phyloP scores from a whole-genome alignment of 164 flowering plant genomes.

The Vitis cinerea region DNA sequence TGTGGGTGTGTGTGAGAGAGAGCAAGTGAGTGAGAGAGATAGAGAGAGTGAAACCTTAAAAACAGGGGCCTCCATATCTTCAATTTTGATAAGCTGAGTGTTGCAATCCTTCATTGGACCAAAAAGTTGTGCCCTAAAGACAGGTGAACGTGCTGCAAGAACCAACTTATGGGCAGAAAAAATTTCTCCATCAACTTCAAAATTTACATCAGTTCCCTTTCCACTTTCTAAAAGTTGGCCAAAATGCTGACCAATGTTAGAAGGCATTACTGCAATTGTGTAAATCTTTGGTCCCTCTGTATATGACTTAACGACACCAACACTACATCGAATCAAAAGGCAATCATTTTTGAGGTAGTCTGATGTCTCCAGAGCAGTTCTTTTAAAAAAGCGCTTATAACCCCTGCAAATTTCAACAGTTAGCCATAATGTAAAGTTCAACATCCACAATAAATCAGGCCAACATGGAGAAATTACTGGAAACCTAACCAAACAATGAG shows the following conservation, averaged over 20 bases:
- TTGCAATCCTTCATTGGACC: constrained; percentile 74
- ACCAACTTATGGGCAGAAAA: constrained; percentile 81
- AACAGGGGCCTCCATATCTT: constrained; percentile 84
- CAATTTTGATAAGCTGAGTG: constrained; percentile 56
- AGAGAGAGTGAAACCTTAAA: constrained; percentile 53
- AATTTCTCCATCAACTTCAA: constrained; percentile 76
- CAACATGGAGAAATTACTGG: no score
- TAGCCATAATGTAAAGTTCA: no score
- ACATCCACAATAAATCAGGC: no score
- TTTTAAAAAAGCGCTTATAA: constrained; percentile 77
- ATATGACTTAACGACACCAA: constrained; percentile 80
- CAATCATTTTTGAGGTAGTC: constrained; percentile 90
- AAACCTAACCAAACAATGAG: no score
- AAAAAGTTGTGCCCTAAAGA: constrained; percentile 88
- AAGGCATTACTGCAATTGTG: constrained; percentile 61
- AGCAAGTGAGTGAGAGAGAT: neutral
- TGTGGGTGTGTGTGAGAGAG: neutral
- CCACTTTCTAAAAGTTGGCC: constrained; percentile 80
- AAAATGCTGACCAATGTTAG: constrained; percentile 71
- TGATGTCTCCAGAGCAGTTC: constrained; percentile 70
- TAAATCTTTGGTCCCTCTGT: constrained; percentile 84
- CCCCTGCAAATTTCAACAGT: constrained; percentile 59
- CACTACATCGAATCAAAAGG: constrained; percentile 69
- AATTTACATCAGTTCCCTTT: constrained; percentile 65
- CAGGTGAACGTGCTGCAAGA: constrained; percentile 91